Evolutionary conservation across 345 rosid genomes (phyloP).

Genomic region (Reutealis trisperma): DNA sequence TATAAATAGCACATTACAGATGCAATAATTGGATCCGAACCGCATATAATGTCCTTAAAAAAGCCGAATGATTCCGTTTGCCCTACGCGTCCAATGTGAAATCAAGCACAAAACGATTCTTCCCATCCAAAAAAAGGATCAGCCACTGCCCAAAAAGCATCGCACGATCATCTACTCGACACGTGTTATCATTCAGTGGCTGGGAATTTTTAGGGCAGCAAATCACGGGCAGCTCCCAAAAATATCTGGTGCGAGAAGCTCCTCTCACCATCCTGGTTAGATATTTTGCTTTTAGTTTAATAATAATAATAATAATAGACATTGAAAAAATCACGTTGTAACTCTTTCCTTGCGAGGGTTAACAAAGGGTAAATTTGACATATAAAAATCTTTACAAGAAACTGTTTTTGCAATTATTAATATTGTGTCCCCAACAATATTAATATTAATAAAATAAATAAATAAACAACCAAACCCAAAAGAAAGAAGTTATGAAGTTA

Average conservation of each 20-base stretch:
- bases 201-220: slow-evolving; percentile 19
- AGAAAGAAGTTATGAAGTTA: no score
- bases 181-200: slow-evolving; percentile 30
- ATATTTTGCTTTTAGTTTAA: slow-evolving; percentile 21
- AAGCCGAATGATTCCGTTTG: not conserved
- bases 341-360: no score
- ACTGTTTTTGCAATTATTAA: no score
- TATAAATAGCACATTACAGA: no score
- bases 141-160: slow-evolving; percentile 15
- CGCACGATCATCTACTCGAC: slow-evolving; percentile 8
- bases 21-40: no score
- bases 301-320: no score
- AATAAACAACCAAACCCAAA: no score
- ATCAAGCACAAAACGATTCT: slow-evolving; percentile 12
- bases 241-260: slow-evolving; percentile 30
- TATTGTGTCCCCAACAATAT: no score
- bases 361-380: no score
- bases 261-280: not conserved
- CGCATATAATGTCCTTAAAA: not conserved
- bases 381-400: no score
- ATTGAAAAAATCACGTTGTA: no score
- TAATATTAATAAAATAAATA: not conserved
- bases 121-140: not conserved
- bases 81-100: not conserved
- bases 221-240: not conserved